Evolutionary conservation across 164 flowering plant genomes (phyloP), one percentile per base, ranked within the genome.

Genomic region (Taxillus chinensis): DNA sequence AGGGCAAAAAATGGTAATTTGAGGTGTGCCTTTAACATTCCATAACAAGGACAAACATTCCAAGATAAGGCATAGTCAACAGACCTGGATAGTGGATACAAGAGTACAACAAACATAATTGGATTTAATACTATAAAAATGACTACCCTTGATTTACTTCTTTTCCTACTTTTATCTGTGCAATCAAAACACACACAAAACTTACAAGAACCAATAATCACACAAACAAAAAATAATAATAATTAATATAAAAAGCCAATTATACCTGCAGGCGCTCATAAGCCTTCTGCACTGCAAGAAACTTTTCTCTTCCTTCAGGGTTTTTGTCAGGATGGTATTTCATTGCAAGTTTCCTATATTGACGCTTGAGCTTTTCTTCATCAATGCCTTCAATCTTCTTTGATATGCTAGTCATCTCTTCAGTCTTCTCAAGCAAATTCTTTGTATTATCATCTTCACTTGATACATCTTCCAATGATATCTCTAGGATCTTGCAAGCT

Each of bases 231-330:
- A 27, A 27, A 27, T 27, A n/a, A n/a, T 27, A 27, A 27, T 27
- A 27, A 27, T 27, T 27, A 27, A 27, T 27, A 27, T 27, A 27
- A 27, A 27, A 27, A 27, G 0, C 38, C 7, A 39, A n/a, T 37
- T 12, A 55, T 81, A 95, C 97, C 99, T 95, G 99, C 57, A 95
- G 76, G 40, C 97, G 89, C 77, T 95, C 99, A 69, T 95, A 95
- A 64, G 97, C 99, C 79, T 95, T 95, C 70, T 95, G 99, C 48
- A 95, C 95, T 39, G 95, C 90, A 72, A 91, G 93, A 78, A 95
- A 95, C 67, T 87, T 95, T 64, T 95, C 97, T 74, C 99, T 83
- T 38, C 99, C 99, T 78, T 95, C 95, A 64, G 99, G 99, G 77
- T 95, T 95, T 75, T 95, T 95, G 78, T 95, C 99, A 66, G 97